Conservation (phyloP, 257 asterid species). For the Solanum dulcamara region DNA sequence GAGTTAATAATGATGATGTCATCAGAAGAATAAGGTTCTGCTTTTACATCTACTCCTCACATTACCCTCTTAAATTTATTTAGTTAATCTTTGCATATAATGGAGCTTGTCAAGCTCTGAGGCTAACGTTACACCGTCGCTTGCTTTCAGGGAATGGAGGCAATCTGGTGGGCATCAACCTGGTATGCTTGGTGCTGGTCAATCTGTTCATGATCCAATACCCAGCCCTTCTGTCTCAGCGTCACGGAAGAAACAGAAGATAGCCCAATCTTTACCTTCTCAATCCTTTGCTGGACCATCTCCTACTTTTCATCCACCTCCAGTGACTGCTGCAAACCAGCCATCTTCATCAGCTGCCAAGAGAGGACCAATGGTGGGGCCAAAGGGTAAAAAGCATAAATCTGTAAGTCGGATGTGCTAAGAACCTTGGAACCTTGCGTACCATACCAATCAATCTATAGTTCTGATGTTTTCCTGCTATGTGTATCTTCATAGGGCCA, state of each 20-base stretch:
- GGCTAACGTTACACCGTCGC: neutral
- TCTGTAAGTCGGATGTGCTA: conserved; percentile 35
- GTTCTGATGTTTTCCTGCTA: conserved; percentile 11
- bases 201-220: conserved; percentile 39
- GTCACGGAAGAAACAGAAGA: conserved; percentile 58
- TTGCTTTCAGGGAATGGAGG: conserved; percentile 49
- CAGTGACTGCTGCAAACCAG: conserved; percentile 40
- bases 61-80: neutral
- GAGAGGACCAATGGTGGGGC: conserved; percentile 45
- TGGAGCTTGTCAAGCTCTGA: neutral
- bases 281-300: conserved; percentile 57
- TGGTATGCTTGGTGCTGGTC: conserved; percentile 33
- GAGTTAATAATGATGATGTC: conserved; percentile 73
- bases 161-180: conserved; percentile 29
- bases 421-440: conserved; percentile 7
- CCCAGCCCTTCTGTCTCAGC: conserved; percentile 68
- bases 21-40: conserved; percentile 75
- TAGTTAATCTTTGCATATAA: neutral
- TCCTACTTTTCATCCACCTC: conserved; percentile 41
- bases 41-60: neutral
- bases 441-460: neutral
- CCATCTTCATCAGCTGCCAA: conserved; percentile 52
- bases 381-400: conserved; percentile 53
- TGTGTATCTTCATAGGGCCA: conserved; percentile 34
- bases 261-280: conserved; percentile 36